Percentiles rank a stretch among this genome's conserved stretches.
Conservation (phyloP, 2,329 filamentous ascomycete species). For the Pseudogymnoascus sp. region DNA sequence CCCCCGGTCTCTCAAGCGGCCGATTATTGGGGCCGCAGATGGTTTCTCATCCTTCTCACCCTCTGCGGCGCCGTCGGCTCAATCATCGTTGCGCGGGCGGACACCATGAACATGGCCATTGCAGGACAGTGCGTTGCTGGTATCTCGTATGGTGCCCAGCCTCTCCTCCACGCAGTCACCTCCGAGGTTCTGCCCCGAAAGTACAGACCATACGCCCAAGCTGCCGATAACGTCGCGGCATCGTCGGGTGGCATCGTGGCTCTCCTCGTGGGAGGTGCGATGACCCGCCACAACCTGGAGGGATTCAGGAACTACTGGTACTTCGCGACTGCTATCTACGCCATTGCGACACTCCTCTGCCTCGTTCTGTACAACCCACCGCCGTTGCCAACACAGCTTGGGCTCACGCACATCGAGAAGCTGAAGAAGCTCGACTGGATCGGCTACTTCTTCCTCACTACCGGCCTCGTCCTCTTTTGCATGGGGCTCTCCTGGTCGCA, state of each 20-base stretch:
- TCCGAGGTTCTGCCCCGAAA: slow-evolving; percentile 34
- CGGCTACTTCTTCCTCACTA: slow-evolving; percentile 29
- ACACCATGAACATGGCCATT: slow-evolving; percentile 30
- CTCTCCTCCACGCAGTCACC: slow-evolving; percentile 32
- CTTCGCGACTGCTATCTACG: slow-evolving; percentile 26
- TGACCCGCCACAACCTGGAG: slow-evolving; percentile 24
- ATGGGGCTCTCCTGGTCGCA: slow-evolving; percentile 32
- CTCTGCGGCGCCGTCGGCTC: slow-evolving; percentile 29
- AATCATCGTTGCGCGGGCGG: slow-evolving; percentile 31
- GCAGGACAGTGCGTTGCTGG: slow-evolving; percentile 31
- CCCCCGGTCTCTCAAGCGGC: slow-evolving; percentile 33
- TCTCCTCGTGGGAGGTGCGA: slow-evolving; percentile 29
- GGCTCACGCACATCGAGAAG: slow-evolving; percentile 27
- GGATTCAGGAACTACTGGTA: slow-evolving; percentile 33
- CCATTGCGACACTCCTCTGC: slow-evolving; percentile 23
- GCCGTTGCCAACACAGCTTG: slow-evolving; percentile 21
- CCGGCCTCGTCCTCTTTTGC: slow-evolving; percentile 32
- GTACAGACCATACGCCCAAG: slow-evolving; percentile 31
- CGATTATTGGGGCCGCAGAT: slow-evolving; percentile 36
- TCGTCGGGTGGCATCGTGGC: slow-evolving; percentile 27
- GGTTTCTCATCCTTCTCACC: slow-evolving; percentile 32
- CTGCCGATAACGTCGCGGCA: slow-evolving; percentile 26
- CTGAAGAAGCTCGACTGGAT: slow-evolving; percentile 32
- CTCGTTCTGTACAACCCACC: slow-evolving; percentile 30
- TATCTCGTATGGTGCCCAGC: slow-evolving; percentile 31